A percentile compares a stretch with the other conserved stretches of the same genome.
phyloP scores from a whole-genome alignment of 2,329 filamentous ascomycete species.

The Cercospora beticola region DNA sequence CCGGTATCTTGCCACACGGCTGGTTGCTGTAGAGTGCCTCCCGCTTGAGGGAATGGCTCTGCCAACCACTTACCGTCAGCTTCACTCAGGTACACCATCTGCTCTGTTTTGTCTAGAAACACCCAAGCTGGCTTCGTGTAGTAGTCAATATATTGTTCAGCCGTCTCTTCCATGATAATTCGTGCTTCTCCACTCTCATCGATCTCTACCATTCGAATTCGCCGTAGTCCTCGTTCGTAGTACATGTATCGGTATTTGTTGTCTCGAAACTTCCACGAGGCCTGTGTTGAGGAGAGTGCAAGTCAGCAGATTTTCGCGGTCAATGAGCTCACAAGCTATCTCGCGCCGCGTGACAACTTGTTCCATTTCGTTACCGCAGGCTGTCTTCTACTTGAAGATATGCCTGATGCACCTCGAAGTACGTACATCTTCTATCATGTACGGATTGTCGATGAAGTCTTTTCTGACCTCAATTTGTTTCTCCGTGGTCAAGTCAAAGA shows the following conservation, averaged over 20 bases:
- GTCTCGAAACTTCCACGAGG: constrained; percentile 3
- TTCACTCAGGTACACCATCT: constrained; percentile 10
- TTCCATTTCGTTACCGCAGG: background rate
- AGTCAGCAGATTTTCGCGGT: background rate
- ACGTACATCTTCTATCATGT: constrained; percentile 1
- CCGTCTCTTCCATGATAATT: constrained; percentile 6
- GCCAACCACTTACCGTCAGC: background rate
- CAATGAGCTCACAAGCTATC: background rate
- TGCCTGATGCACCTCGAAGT: background rate
- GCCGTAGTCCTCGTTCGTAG: constrained; percentile 3
- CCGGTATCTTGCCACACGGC: background rate
- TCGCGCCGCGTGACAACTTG: background rate
- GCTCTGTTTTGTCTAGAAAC: constrained; percentile 9
- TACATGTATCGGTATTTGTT: constrained; percentile 12
- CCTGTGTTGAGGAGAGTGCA: background rate
- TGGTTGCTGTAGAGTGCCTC: background rate
- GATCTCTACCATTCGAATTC: constrained; percentile 5
- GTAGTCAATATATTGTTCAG: constrained; percentile 4
- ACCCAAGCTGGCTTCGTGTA: constrained; percentile 3
- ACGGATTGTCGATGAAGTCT: constrained; percentile 7
- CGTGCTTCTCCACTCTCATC: background rate
- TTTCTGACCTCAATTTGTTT: constrained; percentile 4
- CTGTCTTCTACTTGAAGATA: background rate
- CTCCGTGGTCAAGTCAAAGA: constrained; percentile 12
- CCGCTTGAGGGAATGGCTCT: background rate